Base-by-base conservation (phyloP, 2,329 filamentous ascomycete genomes). In the Thelonectria discophora region DNA sequence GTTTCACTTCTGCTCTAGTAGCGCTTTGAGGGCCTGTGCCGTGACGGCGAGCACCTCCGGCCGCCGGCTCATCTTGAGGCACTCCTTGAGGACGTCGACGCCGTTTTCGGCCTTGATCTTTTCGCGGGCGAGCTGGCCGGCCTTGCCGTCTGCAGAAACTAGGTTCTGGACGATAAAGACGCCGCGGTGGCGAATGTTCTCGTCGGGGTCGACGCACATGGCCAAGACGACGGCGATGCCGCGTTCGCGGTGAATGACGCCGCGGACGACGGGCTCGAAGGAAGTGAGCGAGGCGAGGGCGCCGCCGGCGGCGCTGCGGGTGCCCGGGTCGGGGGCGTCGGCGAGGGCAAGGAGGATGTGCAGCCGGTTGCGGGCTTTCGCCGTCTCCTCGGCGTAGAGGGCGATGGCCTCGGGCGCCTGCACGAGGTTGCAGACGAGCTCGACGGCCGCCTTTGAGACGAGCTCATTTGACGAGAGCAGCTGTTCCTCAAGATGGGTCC, bases 391-490 rank as follows among this genome's bases (percentile, higher is more conserved):
- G 0, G 88, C 89, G 69, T 92, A 94, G 27, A 90, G 83, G 1
- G 85, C 82, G 3, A 91, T 82, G 17, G 89, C 90, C 37, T 88
- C 83, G 0, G 88, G 86, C 1, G 84, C 84, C 58, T 90, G 88
- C 73, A 92, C 90, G 15, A 99, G 83, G 72, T 99, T 99, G 79
- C 95, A 99, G 20, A 97, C 83, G 3, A 99, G 84, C 76, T 99
- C 94, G 24, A 92, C 91, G 0, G 92, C 87, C 0, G 94, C 94
- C 52, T 94, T 91, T 58, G 90, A 89, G 17, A 99, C 85, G 65
- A 91, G 84, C 1, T 82, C 78, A 74, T 97, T 95, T 46, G 86
- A 86, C 13, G 88, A 90, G 1, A 98, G 84, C 1, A 98, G 81
- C 17, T 94, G 85, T 67, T 97, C 93, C 75, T 98, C 95, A 45